Evolutionary conservation across 2,329 filamentous ascomycete species (phyloP), one percentile per base, ranked within the genome.

Genomic region (Aphanocladium album): DNA sequence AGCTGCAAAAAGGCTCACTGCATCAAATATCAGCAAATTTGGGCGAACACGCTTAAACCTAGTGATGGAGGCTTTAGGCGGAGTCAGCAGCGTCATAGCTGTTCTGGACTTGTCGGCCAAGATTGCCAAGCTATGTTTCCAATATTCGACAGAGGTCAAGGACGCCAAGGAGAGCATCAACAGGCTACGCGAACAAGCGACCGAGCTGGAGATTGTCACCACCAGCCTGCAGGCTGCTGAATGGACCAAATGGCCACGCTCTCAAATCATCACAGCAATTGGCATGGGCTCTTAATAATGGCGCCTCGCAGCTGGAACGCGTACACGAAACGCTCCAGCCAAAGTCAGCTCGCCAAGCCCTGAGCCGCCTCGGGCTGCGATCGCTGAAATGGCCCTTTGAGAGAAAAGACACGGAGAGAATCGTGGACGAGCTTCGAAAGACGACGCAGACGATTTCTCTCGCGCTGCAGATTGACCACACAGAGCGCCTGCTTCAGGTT

Each of bases 391-490:
- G 58, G 58, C 58, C 58, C 19, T 54, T 60, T 21, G 19, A 47
- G 11, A 55, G 39, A 16, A 55, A 49, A 25, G 58, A 60, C 25
- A 27, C 54, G 5, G 52, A 55, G n/a, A 54, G 49, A 16, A 61
- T 66, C n/a, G 62, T 72, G 23, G 51, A 65, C 45, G 67, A 64
- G 12, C 65, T 77, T 33, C 60, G 66, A 55, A 63, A 63, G 43
- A 71, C 67, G 50, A 68, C 67, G 43, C 54, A 67, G 25, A 67
- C 62, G 0, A 70, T 76, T 57, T 68, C 58, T 16, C 56, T 69
- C 4, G 68, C 66, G 51, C 66, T 77, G 21, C 69, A 72, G 54
- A 66, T 74, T 46, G 69, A 76, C 64, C 67, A 75, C 64, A 70
- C 62, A 70, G 72, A 70, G 23, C 23, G 62, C 60, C 16, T 23